Base-by-base conservation (phyloP, 2,329 filamentous ascomycete species). In the Aspergillus ochraceus region DNA sequence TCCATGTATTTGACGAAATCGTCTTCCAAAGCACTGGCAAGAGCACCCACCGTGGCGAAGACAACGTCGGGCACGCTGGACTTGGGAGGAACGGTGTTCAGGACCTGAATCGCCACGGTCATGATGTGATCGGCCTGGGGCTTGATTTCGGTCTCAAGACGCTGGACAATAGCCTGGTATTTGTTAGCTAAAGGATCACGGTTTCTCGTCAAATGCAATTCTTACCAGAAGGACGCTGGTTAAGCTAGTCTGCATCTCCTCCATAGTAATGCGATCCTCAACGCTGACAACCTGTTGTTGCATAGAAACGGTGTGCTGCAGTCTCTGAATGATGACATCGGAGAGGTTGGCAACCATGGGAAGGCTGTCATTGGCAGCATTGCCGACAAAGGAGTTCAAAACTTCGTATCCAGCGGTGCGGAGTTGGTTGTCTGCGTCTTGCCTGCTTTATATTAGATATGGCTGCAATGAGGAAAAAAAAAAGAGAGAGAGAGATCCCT, bases 1-100 rank as follows among this genome's bases (percentile, higher is more conserved):
- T 97, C 92, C 94, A 99, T 98, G 82, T 99, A 99, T 81, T 96
- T 95, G 75, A 89, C 82, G 76, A 99, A 99, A 67, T 94, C 92
- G 57, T 92, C 91, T 74, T 97, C 93, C 71, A 98, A 84, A 45
- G 93, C 90, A 70, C 90, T 96, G 46, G 95, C 90, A 62, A 99
- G 84, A n/a, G 91, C 88, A 74, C 94, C 95, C 70, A 98, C 90
- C 60, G 92, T 90, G 54, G 92, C 91, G 72, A 99, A 98, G 61
- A 97, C 86, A 9, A 91, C 91, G 78, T 99, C 95, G 17, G 95
- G 95, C 30, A 99, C 95, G 69, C 89, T 95, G 0, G 94, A 97
- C 82, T 97, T 97, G 70, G 86, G 82, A 58, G 90, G 88, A 17
- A 93, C 85, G 39, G 86, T 90, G 68, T 82, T 86, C 57, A 99